Percentiles rank a stretch among this genome's conserved stretches.
Conservation (phyloP, 2,329 filamentous ascomycete species). For the Fusarium sp. region DNA sequence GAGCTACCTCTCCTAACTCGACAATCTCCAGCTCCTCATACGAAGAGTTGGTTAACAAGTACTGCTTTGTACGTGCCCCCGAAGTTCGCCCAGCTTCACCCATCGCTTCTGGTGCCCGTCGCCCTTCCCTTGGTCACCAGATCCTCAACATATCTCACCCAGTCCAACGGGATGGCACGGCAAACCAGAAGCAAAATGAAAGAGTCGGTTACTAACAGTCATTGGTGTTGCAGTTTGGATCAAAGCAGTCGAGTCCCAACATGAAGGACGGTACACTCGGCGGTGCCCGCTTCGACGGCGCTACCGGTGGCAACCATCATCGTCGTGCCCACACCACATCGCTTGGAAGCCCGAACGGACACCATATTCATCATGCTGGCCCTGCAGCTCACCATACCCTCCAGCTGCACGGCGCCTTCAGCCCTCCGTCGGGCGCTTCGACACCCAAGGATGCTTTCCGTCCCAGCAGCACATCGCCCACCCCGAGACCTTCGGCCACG, state of each 20-base stretch:
- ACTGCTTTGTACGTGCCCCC: slow-evolving; percentile 96
- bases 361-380: slow-evolving; percentile 51
- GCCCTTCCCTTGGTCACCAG: slow-evolving; percentile 40
- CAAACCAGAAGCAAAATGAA: slow-evolving; percentile 38
- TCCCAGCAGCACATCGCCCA: slow-evolving; percentile 48
- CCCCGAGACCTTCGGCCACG: slow-evolving; percentile 56
- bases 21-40: slow-evolving; percentile 89
- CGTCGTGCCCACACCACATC: slow-evolving; percentile 28
- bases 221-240: slow-evolving; percentile 69
- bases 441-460: slow-evolving; percentile 50
- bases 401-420: slow-evolving; percentile 41
- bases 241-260: slow-evolving; percentile 69
- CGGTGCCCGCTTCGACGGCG: slow-evolving; percentile 57
- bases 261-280: slow-evolving; percentile 65
- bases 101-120: slow-evolving; percentile 38
- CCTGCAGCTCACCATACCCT: slow-evolving; percentile 63
- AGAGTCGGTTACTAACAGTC: slow-evolving; percentile 59
- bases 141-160: slow-evolving; percentile 29
- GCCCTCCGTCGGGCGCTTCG: slow-evolving; percentile 39
- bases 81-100: slow-evolving; percentile 52
- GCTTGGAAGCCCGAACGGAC: slow-evolving; percentile 33
- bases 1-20: slow-evolving; percentile 67
- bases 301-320: slow-evolving; percentile 20
- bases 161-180: slow-evolving; percentile 42
- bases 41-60: slow-evolving; percentile 97